Conservation (phyloP, 176 grass and related monocot species). For the Alloteropsis semialata region DNA sequence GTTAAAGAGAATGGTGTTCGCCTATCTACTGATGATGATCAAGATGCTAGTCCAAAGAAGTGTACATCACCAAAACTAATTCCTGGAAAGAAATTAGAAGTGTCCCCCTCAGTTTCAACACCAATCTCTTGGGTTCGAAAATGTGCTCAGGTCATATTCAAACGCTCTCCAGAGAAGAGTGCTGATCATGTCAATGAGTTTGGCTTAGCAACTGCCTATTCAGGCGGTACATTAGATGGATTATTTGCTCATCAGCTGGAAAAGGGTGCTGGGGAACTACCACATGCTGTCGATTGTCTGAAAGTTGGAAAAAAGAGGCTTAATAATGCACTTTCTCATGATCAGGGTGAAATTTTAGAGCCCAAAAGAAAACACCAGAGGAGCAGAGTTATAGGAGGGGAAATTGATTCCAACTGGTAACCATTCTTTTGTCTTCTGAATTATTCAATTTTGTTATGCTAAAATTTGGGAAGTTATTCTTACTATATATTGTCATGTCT, state of each 20-base stretch:
- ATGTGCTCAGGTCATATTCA: conserved; percentile 77
- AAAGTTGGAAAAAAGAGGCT: conserved; percentile 53
- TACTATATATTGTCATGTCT: background rate
- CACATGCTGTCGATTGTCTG: background rate
- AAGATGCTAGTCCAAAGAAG: conserved; percentile 44
- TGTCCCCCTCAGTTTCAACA: conserved; percentile 41
- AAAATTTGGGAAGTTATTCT: background rate
- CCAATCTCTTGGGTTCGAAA: conserved; percentile 78
- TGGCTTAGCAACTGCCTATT: background rate
- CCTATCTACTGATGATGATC: conserved; percentile 7
- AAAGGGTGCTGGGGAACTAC: conserved; percentile 18
- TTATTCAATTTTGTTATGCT: background rate
- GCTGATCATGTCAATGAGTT: conserved; percentile 13
- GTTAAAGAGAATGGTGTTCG: conserved; percentile 24
- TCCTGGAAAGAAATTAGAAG: conserved; percentile 38
- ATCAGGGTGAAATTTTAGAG: conserved; percentile 39
- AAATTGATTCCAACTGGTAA: conserved; percentile 44
- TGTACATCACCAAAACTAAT: conserved; percentile 35
- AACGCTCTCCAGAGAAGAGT: conserved; percentile 61
- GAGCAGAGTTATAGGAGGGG: conserved; percentile 26
- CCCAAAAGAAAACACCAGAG: conserved; percentile 50
- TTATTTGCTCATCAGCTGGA: conserved; percentile 13
- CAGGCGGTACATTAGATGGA: background rate
- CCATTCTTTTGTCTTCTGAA: background rate
- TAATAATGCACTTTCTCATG: conserved; percentile 27